Evolutionary conservation across 2,329 filamentous ascomycete species (phyloP).

Genomic region (Biscogniauxia marginata): DNA sequence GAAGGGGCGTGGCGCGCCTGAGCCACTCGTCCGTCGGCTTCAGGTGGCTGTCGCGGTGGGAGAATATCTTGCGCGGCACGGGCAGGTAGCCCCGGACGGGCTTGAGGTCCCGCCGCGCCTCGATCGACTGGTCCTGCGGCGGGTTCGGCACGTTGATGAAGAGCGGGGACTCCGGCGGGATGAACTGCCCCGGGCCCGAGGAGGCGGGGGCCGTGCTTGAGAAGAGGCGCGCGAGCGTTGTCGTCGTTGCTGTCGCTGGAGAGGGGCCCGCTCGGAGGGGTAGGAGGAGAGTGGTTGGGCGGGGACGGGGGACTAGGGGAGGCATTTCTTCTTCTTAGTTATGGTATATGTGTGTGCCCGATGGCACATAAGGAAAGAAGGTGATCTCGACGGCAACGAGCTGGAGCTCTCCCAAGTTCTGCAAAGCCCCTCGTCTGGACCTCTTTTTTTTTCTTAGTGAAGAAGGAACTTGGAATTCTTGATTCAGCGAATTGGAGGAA

Average conservation of each 20-base stretch:
- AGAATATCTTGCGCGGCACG: slow-evolving; percentile 78
- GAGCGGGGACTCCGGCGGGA: slow-evolving; percentile 82
- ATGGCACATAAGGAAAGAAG: slow-evolving; percentile 2
- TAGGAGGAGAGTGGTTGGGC: slow-evolving; percentile 15
- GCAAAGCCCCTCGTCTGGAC: not conserved
- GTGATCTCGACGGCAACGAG: not conserved
- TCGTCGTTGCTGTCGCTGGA: slow-evolving; percentile 17
- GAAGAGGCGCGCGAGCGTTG: slow-evolving; percentile 40
- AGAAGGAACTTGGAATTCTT: not conserved
- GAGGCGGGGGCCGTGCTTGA: slow-evolving; percentile 42
- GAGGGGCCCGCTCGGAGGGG: not conserved
- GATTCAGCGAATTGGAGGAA: not conserved
- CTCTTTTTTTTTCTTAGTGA: not conserved
- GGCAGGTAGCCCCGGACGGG: slow-evolving; percentile 77
- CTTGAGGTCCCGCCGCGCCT: slow-evolving; percentile 37
- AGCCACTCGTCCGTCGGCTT: slow-evolving; percentile 66
- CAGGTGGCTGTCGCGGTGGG: slow-evolving; percentile 49
- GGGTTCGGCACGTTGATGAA: slow-evolving; percentile 81
- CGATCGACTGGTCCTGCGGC: slow-evolving; percentile 61
- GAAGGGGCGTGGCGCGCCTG: slow-evolving; percentile 54
- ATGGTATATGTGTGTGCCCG: slow-evolving; percentile 11
- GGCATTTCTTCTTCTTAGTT: slow-evolving; percentile 16
- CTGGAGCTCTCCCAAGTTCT: slow-evolving; percentile 3
- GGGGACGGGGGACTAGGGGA: slow-evolving; percentile 15
- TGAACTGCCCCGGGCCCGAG: slow-evolving; percentile 43